Conservation (phyloP, 106 monocot genomes). For the Triglochin maritima region DNA sequence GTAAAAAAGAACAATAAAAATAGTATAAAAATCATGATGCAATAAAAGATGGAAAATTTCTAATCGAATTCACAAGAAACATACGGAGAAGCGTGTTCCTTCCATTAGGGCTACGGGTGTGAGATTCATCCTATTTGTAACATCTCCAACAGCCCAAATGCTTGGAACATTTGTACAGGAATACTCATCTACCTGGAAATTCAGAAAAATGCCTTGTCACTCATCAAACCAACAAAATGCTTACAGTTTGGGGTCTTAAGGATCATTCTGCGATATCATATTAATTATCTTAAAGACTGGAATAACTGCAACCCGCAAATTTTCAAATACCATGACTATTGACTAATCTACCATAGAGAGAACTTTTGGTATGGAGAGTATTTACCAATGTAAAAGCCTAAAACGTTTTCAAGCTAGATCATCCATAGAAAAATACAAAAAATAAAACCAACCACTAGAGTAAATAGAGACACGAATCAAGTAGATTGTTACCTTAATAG, state of each 20-base stretch:
- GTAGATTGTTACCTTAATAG: slow-evolving; percentile 42
- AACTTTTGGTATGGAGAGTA: too few relatives aligned
- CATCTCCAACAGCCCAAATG: slow-evolving; percentile 99
- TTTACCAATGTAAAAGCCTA: too few relatives aligned
- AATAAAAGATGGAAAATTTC: not conserved
- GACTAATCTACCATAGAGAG: too few relatives aligned
- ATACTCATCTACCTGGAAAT: slow-evolving; percentile 89
- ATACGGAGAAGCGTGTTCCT: slow-evolving; percentile 90
- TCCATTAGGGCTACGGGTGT: slow-evolving; percentile 99
- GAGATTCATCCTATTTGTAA: slow-evolving; percentile 97
- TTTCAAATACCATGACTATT: too few relatives aligned
- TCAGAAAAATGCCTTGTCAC: not conserved
- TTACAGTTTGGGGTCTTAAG: too few relatives aligned
- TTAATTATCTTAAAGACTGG: too few relatives aligned
- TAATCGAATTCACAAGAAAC: slow-evolving; percentile 3
- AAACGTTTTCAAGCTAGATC: too few relatives aligned
- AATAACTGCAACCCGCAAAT: too few relatives aligned
- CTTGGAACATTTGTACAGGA: slow-evolving; percentile 74
- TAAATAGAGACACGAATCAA: not conserved
- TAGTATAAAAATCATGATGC: slow-evolving; percentile 3
- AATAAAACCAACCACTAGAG: not conserved
- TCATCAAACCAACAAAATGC: slow-evolving; percentile 2
- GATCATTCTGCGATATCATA: too few relatives aligned
- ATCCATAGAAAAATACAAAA: too few relatives aligned
- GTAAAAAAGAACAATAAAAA: slow-evolving; percentile 17